Base-by-base conservation (phyloP, 768 basidiomycete genomes). In the Rhizopogon vulgaris region DNA sequence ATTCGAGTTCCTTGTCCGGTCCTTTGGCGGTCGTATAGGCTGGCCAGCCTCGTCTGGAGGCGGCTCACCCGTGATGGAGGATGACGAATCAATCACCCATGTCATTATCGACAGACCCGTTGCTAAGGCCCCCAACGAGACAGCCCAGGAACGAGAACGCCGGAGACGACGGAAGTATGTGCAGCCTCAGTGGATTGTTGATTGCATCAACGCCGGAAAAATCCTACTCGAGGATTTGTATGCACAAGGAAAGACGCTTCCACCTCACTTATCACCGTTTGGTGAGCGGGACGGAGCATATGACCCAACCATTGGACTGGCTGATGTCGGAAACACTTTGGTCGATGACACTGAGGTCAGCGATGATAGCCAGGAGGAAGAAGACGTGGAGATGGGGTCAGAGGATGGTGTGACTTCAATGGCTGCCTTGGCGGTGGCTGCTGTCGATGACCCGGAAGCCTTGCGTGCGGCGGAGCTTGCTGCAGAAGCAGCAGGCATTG, bases 171-270 rank as follows among this genome's bases (percentile, higher is more conserved):
- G 93, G 61, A 92, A 90, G 63, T 91, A 88, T 67, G 79, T 98
- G 15, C 96, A 98, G 68, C 96, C 96, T 10, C 95, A 98, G 68
- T 98, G 96, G 96, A 79, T 96, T 30, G 90, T 92, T 34, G 96
- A 99, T 66, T 96, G 90, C 67, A 84, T 96, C 65, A 99, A 99
- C 66, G 79, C 83, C 7, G 84, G 85, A 9, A 89, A 80, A 66
- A 78, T 95, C 53, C 76, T 97, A 27, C 78, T 91, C 1, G 90
- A 94, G 60, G 94, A 89, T 54, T 76, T 78, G 25, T 98, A 98
- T 64, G 77, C 74, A 22, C 94, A 93, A 62, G 96, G 94, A 3
- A 80, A 82, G 57, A 79, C 80, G 2, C 79, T 97, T 30, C 96
- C 96, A 2, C 94, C 96, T 25, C 96, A 99, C 73, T 68, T 99